Percentiles rank a stretch among this genome's conserved stretches.
phyloP scores from a whole-genome alignment of 768 basidiomycete species.

The Tulasnella sp. region DNA sequence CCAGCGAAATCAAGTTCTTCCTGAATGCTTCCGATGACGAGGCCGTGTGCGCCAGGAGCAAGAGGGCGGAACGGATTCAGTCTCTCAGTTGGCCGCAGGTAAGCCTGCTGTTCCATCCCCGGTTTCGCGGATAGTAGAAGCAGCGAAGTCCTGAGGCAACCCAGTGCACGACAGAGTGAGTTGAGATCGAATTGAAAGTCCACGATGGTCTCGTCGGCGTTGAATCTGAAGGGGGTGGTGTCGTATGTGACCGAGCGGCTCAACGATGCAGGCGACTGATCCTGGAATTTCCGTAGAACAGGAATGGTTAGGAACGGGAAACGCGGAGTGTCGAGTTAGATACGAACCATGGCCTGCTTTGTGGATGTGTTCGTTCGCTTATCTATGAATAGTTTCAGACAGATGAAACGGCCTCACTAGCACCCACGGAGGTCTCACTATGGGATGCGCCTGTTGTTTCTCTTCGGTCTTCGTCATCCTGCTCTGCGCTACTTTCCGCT shows the following conservation, averaged over 20 bases:
- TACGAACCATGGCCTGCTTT: too few species aligned
- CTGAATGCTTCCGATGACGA: neutral
- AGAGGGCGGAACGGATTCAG: neutral
- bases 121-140: neutral
- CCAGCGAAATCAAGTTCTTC: neutral
- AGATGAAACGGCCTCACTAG: too few species aligned
- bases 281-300: neutral
- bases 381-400: too few species aligned
- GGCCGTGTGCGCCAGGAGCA: neutral
- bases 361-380: too few species aligned
- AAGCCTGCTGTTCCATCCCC: neutral
- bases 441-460: too few species aligned
- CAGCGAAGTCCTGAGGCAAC: neutral
- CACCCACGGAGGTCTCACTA: too few species aligned
- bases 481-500: too few species aligned
- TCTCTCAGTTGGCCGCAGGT: neutral
- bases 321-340: too few species aligned
- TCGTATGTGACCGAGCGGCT: neutral
- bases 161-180: neutral
- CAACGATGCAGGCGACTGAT: neutral
- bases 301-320: too few species aligned
- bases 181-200: neutral
- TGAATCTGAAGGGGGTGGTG: neutral
- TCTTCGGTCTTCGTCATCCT: too few species aligned
- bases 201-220: neutral